Evolutionary conservation across 2,329 filamentous ascomycete species (phyloP), one percentile per base, ranked within the genome.

Genomic region (Massarina eburnea): DNA sequence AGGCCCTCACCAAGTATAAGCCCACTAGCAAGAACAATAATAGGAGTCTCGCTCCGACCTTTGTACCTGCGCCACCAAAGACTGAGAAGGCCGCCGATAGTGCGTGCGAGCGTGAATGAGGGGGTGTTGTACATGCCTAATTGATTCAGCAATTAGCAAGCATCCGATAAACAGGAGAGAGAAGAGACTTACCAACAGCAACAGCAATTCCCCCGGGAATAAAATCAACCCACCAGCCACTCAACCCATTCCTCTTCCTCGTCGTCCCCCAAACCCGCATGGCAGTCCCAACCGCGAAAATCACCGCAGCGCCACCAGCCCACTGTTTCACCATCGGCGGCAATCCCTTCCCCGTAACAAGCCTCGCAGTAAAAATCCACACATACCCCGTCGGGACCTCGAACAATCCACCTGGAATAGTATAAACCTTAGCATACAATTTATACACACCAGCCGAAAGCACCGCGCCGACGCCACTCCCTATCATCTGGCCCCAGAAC

Each of bases 111-210:
- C 0, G 94, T 99, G 66, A 99, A 99, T 0, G 90, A 95, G 0
- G 94, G 94, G 0, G 92, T 90, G 61, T 97, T 99, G 73, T 97
- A 99, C 84, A 99, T 99, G 39, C 94, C 87, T 86, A 57, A 10
- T 14, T n/a, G 57, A 12, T n/a, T 21, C n/a, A 33, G 46, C 27
- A 21, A 43, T 32, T 34, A 29, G 29, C n/a, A 14, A 17, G 8
- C 2, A 10, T 38, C 24, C 15, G 15, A 19, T 18, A 24, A 14
- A 21, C 8, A 8, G 12, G 12, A 14, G 17, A 33, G 37, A 3
- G 18, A 24, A 15, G 22, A 33, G 18, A 74, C 80, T 68, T 71
- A 86, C 86, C 91, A 60, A 96, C 90, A 30, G 94, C 94, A 17
- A 99, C 92, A 2, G 94, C 92, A 61, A 99, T 96, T 0, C 94